Percentiles rank a stretch among this genome's conserved stretches.
Evolutionary conservation across 306 rosid genomes (phyloP).

Genomic region (Vigna angularis): DNA sequence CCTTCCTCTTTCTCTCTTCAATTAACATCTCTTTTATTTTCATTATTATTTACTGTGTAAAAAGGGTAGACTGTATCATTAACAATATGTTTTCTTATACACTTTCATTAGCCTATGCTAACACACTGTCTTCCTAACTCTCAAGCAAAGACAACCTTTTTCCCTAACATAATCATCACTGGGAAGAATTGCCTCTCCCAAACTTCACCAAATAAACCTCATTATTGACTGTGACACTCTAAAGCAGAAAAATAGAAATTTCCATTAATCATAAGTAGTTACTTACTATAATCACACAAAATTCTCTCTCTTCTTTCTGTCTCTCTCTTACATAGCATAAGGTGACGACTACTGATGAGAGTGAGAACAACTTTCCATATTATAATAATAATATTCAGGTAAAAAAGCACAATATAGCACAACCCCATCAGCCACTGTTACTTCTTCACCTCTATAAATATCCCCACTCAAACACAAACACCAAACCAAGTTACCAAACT

Average conservation of each 20-base stretch:
- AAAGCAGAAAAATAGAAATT: conserved; percentile 6
- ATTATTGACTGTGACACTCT: conserved; percentile 12
- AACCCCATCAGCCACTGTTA: conserved; percentile 5
- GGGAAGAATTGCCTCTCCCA: conserved; percentile 30
- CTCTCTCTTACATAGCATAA: conserved; percentile 48
- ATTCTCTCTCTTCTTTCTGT: not conserved
- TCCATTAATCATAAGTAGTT: conserved; percentile 15
- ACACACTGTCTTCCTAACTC: conserved; percentile 2
- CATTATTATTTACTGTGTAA: no score
- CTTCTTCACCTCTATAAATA: conserved; percentile 68
- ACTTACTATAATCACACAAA: not conserved
- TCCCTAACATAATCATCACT: conserved; percentile 40
- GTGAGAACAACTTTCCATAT: conserved; percentile 43
- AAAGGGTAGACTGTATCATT: no score
- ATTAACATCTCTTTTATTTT: no score
- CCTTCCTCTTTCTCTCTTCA: conserved; percentile 4
- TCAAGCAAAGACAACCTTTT: not conserved
- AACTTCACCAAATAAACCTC: conserved; percentile 35
- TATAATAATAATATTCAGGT: conserved; percentile 39
- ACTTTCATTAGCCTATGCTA: no score
- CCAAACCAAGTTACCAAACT: not conserved
- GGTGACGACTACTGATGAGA: conserved; percentile 57
- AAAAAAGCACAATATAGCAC: conserved; percentile 17
- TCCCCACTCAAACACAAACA: conserved; percentile 11
- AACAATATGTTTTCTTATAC: no score